A percentile compares a stretch with the other conserved stretches of the same genome.
Evolutionary conservation across 1,284 basidiomycete species (phyloP).

Genomic region (Phylloporus sp.): DNA sequence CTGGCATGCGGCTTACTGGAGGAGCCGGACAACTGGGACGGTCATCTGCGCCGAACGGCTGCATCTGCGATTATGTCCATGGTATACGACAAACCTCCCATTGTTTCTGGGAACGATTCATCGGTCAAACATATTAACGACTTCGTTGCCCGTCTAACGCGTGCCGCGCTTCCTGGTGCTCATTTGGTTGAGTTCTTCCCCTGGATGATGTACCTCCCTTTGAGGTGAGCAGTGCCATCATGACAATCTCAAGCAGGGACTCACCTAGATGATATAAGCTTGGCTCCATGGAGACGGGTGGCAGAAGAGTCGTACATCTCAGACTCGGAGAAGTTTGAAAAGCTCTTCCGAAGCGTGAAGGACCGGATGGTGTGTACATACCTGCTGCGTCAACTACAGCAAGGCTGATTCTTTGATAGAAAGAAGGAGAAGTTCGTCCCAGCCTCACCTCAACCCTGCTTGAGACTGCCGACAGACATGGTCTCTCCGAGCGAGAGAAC

Average conservation of each 20-base stretch:
- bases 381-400: no score
- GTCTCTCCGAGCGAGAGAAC: background rate
- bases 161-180: constrained; percentile 9
- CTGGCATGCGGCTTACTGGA: constrained; percentile 9
- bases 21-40: constrained; percentile 16
- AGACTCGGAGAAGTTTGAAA: constrained; percentile 9
- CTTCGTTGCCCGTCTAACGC: constrained; percentile 1
- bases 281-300: constrained; percentile 7
- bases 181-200: constrained; percentile 15
- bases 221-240: background rate
- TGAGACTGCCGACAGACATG: background rate
- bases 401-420: constrained; percentile 5
- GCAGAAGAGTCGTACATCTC: constrained; percentile 1
- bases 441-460: background rate
- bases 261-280: background rate
- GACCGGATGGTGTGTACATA: constrained; percentile 7
- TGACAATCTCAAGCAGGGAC: background rate
- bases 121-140: constrained; percentile 1
- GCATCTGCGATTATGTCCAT: constrained; percentile 10
- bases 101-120: constrained; percentile 2
- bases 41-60: constrained; percentile 5
- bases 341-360: background rate
- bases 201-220: constrained; percentile 14
- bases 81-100: constrained; percentile 9
- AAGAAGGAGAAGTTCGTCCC: background rate